Evolutionary conservation across 331 rosid species (phyloP).

Genomic region (Pyracantha coccinea): DNA sequence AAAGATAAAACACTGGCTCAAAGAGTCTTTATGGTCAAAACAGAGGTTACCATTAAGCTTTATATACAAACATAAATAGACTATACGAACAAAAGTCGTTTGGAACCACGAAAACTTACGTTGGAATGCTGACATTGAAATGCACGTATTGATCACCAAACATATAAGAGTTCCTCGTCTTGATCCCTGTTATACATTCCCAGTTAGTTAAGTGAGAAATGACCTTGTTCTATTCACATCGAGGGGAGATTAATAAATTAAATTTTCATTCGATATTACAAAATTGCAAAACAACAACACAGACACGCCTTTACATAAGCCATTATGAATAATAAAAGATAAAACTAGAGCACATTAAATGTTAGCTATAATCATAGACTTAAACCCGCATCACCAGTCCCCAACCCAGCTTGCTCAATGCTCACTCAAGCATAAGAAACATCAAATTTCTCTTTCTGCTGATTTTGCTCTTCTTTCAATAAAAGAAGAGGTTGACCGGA

Average conservation of each 20-base stretch:
- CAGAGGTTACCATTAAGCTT: neutral
- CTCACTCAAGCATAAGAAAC: neutral
- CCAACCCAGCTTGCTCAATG: no score
- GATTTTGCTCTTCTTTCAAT: neutral
- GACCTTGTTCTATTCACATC: neutral
- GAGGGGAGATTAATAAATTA: neutral
- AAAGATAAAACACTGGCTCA: neutral
- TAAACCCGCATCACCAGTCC: no score
- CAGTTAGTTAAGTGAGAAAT: neutral
- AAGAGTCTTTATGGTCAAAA: neutral
- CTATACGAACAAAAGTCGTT: neutral
- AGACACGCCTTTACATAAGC: neutral
- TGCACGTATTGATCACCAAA: constrained; percentile 86
- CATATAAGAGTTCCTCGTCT: constrained; percentile 47
- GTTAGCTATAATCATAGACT: no score
- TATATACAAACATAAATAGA: neutral
- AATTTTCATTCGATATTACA: neutral
- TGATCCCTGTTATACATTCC: constrained; percentile 47
- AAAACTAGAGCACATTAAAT: neutral
- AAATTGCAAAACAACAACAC: neutral
- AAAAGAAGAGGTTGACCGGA: neutral
- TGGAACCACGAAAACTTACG: constrained; percentile 30
- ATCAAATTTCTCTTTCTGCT: neutral
- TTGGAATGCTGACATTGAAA: constrained; percentile 75
- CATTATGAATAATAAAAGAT: neutral